These are phyloP conservation scores for Cordyceps cicadae DNA, from an alignment of 2,329 filamentous ascomycete genomes.

Conservation along the genomic window DNA sequence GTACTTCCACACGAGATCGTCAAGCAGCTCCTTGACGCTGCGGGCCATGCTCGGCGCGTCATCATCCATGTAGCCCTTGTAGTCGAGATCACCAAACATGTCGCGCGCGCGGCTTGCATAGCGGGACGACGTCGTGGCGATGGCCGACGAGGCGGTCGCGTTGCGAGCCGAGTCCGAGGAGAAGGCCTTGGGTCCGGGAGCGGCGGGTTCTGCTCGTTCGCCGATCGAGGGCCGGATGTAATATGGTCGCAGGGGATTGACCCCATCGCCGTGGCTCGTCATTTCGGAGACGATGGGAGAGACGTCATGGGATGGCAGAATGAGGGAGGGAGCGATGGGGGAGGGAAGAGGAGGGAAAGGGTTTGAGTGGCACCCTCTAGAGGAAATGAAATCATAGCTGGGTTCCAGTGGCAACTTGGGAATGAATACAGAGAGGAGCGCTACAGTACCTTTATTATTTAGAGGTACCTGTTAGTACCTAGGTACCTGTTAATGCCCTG, in stretches of 20 bases:
- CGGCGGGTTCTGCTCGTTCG: slow-evolving; percentile 31
- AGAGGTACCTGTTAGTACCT: too few species aligned
- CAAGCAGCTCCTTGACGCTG: slow-evolving; percentile 66
- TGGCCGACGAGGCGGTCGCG: slow-evolving; percentile 28
- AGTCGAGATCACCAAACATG: slow-evolving; percentile 84
- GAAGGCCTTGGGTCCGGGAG: slow-evolving; percentile 35
- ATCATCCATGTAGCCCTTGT: slow-evolving; percentile 77
- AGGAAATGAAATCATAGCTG: neutral
- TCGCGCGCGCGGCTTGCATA: slow-evolving; percentile 66
- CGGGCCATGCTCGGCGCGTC: slow-evolving; percentile 66
- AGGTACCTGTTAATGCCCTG: too few species aligned
- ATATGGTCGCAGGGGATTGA: slow-evolving; percentile 62
- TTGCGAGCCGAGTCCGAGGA: slow-evolving; percentile 33
- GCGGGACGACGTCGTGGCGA: slow-evolving; percentile 23
- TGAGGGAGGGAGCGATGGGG: neutral
- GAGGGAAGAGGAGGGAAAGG: neutral
- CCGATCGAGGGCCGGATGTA: slow-evolving; percentile 56
- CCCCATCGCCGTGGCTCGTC: slow-evolving; percentile 36
- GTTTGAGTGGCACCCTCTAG: neutral
- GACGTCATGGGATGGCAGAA: slow-evolving; percentile 19
- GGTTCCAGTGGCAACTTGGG: slow-evolving; percentile 1
- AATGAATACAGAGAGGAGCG: neutral
- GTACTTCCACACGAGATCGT: slow-evolving; percentile 88
- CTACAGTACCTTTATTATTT: too few species aligned
- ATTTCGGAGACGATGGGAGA: slow-evolving; percentile 25